Evolutionary conservation across 2,329 filamentous ascomycete species (phyloP).

Genomic region (Aschersonia sp.): DNA sequence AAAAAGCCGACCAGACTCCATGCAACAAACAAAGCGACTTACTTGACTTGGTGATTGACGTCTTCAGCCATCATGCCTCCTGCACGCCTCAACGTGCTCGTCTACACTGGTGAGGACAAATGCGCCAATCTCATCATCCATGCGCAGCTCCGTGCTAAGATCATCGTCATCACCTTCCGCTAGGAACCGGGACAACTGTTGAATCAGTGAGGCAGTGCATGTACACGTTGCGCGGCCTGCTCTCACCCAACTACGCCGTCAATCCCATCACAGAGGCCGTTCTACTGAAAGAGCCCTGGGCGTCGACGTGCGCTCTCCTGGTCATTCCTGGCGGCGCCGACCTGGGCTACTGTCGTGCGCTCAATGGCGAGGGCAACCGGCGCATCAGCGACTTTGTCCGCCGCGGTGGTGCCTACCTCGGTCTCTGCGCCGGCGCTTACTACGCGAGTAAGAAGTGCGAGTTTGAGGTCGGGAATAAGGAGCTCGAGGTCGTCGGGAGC

Average conservation of each 20-base stretch:
- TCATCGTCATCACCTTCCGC: constrained; percentile 6
- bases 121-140: not conserved
- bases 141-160: not conserved
- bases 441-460: constrained; percentile 74
- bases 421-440: constrained; percentile 90
- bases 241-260: constrained; percentile 86
- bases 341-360: constrained; percentile 70
- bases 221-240: constrained; percentile 69
- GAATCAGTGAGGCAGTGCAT: constrained; percentile 85
- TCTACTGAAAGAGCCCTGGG: constrained; percentile 86
- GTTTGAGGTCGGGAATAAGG: constrained; percentile 70
- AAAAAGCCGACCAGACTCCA: no score
- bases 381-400: constrained; percentile 77
- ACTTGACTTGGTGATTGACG: not conserved
- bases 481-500: constrained; percentile 72
- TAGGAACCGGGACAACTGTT: constrained; percentile 71
- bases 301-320: constrained; percentile 69
- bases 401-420: constrained; percentile 71
- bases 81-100: constrained; percentile 74
- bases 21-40: not conserved
- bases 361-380: constrained; percentile 81
- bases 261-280: constrained; percentile 67
- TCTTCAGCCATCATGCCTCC: constrained; percentile 36
- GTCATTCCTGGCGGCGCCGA: constrained; percentile 94
- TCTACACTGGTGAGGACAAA: constrained; percentile 61